A percentile compares a stretch with the other conserved stretches of the same genome.
Evolutionary conservation across 257 asterid species (phyloP).

Genomic region (Gentiana straminea): DNA sequence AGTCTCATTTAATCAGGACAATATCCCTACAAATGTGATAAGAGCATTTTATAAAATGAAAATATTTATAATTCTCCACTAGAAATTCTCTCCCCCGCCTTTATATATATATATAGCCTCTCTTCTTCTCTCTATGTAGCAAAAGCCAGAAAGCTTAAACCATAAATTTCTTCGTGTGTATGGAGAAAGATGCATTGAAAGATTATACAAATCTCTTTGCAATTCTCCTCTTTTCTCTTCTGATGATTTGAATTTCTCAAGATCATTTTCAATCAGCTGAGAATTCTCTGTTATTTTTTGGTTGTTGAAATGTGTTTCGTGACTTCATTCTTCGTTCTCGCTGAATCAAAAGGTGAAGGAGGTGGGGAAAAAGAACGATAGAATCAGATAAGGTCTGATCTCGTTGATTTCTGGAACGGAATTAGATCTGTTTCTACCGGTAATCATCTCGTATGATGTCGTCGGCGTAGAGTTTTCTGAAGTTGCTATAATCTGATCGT

Average conservation of each 20-base stretch:
- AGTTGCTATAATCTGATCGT: not conserved
- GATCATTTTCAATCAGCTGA: no score
- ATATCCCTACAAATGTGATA: no score
- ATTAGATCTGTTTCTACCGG: slow-evolving; percentile 29
- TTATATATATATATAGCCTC: no score
- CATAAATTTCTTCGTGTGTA: not conserved
- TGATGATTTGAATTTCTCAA: no score
- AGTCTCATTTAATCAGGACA: no score
- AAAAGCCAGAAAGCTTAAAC: not conserved
- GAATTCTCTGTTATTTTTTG: no score
- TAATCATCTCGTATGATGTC: slow-evolving; percentile 9
- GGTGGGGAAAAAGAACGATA: slow-evolving; percentile 66
- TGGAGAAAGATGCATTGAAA: not conserved
- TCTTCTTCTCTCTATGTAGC: no score
- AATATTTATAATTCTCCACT: no score
- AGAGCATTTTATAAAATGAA: no score
- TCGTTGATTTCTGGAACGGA: not conserved
- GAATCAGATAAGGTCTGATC: not conserved
- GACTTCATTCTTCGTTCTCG: slow-evolving; percentile 35
- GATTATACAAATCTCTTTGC: not conserved
- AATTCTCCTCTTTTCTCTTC: slow-evolving; percentile 6
- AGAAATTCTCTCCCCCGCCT: no score
- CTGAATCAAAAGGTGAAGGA: slow-evolving; percentile 35
- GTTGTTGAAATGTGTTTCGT: slow-evolving; percentile 19
- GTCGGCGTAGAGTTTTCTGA: no score